Evolutionary conservation across 768 basidiomycete genomes (phyloP).

Genomic region (Holtermannia corniformis): DNA sequence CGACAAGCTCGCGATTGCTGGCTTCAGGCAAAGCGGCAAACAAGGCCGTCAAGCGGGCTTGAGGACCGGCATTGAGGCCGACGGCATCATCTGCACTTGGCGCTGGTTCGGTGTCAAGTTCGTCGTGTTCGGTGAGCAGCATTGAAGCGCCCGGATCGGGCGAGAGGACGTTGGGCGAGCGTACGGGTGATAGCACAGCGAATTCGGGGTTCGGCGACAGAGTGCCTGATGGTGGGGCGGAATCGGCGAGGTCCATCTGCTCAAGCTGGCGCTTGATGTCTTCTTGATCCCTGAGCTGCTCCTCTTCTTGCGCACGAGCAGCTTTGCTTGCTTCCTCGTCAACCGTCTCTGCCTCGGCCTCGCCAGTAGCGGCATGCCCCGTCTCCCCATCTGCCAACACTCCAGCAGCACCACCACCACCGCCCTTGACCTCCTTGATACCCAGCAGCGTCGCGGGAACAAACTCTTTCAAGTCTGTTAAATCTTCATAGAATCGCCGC

Average conservation of each 20-base stretch:
- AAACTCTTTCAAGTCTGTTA: conserved; percentile 82
- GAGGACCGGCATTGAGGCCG: conserved; percentile 73
- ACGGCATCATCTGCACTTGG: neutral
- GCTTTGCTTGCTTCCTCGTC: conserved; percentile 23
- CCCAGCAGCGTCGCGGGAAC: conserved; percentile 82
- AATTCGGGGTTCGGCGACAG: neutral
- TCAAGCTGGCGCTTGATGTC: conserved; percentile 67
- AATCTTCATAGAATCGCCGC: conserved; percentile 81
- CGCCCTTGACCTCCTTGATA: conserved; percentile 45
- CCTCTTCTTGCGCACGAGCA: conserved; percentile 19
- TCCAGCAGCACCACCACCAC: conserved; percentile 16
- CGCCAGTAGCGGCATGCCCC: neutral
- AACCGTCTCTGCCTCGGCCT: conserved; percentile 40
- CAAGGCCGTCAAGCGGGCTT: conserved; percentile 80
- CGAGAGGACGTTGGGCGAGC: neutral
- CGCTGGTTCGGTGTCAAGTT: conserved; percentile 3
- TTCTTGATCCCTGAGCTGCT: conserved; percentile 47
- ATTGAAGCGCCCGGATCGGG: no score
- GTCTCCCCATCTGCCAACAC: conserved; percentile 31
- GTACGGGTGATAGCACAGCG: neutral
- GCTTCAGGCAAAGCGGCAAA: conserved; percentile 86
- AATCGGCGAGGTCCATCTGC: conserved; percentile 50
- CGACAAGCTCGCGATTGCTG: conserved; percentile 79
- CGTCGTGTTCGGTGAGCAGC: conserved; percentile 6
- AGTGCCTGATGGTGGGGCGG: conserved; percentile 4